Base-by-base conservation (phyloP, 2,329 filamentous ascomycete genomes). In the Ustulina deusta region DNA sequence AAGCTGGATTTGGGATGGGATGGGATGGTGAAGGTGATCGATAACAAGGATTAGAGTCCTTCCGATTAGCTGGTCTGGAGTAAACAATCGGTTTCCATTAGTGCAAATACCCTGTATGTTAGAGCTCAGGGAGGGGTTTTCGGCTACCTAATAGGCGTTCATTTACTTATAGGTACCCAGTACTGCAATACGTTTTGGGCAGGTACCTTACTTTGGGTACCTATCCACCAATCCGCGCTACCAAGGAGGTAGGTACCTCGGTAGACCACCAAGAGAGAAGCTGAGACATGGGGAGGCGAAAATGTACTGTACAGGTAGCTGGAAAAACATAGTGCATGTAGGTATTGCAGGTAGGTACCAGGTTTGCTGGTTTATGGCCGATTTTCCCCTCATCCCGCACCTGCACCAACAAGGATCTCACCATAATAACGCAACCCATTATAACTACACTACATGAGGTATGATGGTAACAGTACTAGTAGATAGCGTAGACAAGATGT, bases 61-160 rank as follows among this genome's bases (percentile, higher is more conserved):
- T 65, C 65, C 61, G 65, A 68, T 68, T 68, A 61, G 57, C 49
- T 58, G 44, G 44, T 2, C 15, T 32, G 54, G 63, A 32, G 20
- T 27, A 66, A 29, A 36, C 6, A 49, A 3, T 22, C 22, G 17
- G 3, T 34, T 59, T 48, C 36, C 48, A 56, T 63, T 63, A 55
- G 60, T 59, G 65, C 55, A 67, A 63, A 55, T 44, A 32, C 52
- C 59, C 58, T 34, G 42, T 61, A 61, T 48, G 11, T 56, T 9
- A 56, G 60, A 61, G 49, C 20, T 57, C 44, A 13, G 27, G 25
- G 40, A 36, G 6, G 13, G n/a, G 42, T 3, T 46, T 46, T 46
- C 25, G 27, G 49, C 49, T n/a, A n/a, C n/a, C n/a, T 52, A 52
- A 52, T 52, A 52, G 49, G 49, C 49, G 49, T 32, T 17, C 25